Percentiles rank a stretch among this genome's conserved stretches.
Conservation (phyloP, 495 filamentous ascomycete species). For the Lasiosphaeriaceae sp. region DNA sequence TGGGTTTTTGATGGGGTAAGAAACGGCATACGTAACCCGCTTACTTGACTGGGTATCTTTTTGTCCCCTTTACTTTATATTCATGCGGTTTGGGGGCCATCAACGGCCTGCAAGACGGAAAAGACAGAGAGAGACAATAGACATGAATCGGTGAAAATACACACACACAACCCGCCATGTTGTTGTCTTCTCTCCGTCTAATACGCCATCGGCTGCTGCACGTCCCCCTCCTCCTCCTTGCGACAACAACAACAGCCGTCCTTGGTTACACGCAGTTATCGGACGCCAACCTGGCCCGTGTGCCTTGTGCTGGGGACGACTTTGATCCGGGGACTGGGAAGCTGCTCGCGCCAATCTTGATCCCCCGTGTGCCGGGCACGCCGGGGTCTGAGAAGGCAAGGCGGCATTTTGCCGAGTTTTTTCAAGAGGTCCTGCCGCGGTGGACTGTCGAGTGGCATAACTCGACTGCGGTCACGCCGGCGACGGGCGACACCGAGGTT, state of each 20-base stretch:
- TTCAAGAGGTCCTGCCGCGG: constrained; percentile 62
- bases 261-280: constrained; percentile 70
- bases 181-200: not conserved
- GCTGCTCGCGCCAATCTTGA: constrained; percentile 86
- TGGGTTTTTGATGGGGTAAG: too few relatives aligned
- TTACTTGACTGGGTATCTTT: too few relatives aligned
- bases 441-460: constrained; percentile 86
- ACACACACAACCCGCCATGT: not conserved
- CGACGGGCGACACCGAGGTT: constrained; percentile 60
- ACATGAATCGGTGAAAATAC: too few relatives aligned
- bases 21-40: too few relatives aligned
- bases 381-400: constrained; percentile 69
- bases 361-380: constrained; percentile 84
- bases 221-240: constrained; percentile 18
- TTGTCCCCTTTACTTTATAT: too few relatives aligned
- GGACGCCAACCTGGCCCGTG: constrained; percentile 59
- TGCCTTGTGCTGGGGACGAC: constrained; percentile 69
- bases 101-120: too few relatives aligned
- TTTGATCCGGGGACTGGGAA: constrained; percentile 73
- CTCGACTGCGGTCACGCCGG: constrained; percentile 75
- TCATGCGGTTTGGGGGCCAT: too few relatives aligned
- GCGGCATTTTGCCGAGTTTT: constrained; percentile 80
- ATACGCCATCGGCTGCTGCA: not conserved
- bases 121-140: too few relatives aligned
- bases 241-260: constrained; percentile 31